Evolutionary conservation across 1,139 yeast species (phyloP), one percentile per base, ranked within the genome.

Genomic region (Sugiyamaella castrensis): DNA sequence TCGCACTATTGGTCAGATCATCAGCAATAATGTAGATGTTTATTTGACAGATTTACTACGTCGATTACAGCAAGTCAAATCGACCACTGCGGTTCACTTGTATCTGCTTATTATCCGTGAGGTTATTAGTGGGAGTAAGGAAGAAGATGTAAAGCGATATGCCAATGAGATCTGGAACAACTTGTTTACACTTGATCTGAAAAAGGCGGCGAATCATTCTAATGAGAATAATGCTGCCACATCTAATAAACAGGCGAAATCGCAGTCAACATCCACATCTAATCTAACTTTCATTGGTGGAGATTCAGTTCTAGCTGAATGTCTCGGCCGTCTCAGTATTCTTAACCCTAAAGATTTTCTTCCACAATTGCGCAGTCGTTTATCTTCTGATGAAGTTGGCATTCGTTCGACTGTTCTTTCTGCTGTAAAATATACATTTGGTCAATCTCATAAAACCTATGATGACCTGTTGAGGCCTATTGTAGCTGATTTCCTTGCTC

Each of bases 1-100:
- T 0, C 72, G 74, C 41, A 72, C 85, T 0, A 65, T 81, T 35
- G 85, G 87, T 0, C 71, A 75, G 11, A 62, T 79, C 28, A 71
- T 76, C 7, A 68, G 75, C 9, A 66, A 68, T 30, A 70, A 76
- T 52, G 57, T 73, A 7, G 58, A 62, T 1, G 55, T 54, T 2
- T 71, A 74, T 51, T 59, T 78, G 19, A 65, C 68, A 1, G 56
- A 55, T 3, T 60, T 77, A 38, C 53, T 77, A 26, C 47, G 52
- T 1, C 57, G 64, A 35, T 57, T 75, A 33, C 51, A 50, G 2
- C 56, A 54, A 8, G 59, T 61, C 29, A 30, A 11, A 12, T 16
- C 43, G 4, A n/a, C 31, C 8, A 26, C 35, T 6, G 24, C 5
- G 24, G 19, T 34, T 5, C 46, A 37, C 12, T 31, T 47, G n/a